These are phyloP conservation scores for Chimonanthus praecox DNA, from an alignment of 164 flowering plant genomes.

Conservation along the genomic window DNA sequence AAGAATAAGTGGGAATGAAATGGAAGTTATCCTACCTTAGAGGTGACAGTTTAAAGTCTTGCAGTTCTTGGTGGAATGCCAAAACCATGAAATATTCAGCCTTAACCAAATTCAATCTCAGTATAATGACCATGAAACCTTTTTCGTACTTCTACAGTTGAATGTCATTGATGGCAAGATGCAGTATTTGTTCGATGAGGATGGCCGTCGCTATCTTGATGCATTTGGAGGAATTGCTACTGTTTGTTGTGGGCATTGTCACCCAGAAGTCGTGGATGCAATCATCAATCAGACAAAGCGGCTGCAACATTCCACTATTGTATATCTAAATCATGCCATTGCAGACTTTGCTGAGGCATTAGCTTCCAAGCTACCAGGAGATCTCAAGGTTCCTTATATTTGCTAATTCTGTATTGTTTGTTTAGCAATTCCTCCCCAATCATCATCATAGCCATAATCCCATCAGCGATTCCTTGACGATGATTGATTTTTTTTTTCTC, in stretches of 20 bases:
- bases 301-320: constrained; percentile 77
- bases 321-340: constrained; percentile 72
- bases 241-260: constrained; percentile 89
- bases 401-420: not conserved
- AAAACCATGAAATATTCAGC: too few relatives aligned
- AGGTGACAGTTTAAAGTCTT: too few relatives aligned
- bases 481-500: not conserved
- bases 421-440: not conserved
- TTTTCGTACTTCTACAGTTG: constrained; percentile 33
- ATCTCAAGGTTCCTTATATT: constrained; percentile 58
- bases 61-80: too few relatives aligned
- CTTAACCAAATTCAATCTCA: too few relatives aligned
- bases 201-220: constrained; percentile 79
- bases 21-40: too few relatives aligned
- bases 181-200: constrained; percentile 92
- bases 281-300: constrained; percentile 54
- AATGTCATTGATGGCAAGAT: constrained; percentile 85
- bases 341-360: constrained; percentile 91
- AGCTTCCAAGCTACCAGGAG: constrained; percentile 76
- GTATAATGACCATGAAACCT: not conserved
- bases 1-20: too few relatives aligned
- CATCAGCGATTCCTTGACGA: not conserved
- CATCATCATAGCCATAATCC: too few relatives aligned
- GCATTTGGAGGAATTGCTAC: constrained; percentile 92
- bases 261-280: constrained; percentile 81